phyloP scores from a whole-genome alignment of 768 basidiomycete genomes.

The Lentinula aciculospora region DNA sequence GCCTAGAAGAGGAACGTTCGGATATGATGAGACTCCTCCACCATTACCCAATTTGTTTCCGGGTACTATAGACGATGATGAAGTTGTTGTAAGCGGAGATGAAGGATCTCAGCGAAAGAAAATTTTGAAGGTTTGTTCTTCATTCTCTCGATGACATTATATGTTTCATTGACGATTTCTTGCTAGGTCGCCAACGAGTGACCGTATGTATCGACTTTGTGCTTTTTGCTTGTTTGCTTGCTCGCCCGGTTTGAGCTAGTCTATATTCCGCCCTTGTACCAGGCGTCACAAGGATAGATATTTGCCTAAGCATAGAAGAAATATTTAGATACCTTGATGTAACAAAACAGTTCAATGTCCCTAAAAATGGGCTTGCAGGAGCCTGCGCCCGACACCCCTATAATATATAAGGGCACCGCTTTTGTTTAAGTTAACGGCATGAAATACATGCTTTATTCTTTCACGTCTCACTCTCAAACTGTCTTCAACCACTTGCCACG shows the following conservation, averaged over 20 bases:
- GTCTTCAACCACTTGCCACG: not conserved
- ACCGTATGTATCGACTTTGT: not conserved
- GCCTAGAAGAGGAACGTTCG: not conserved
- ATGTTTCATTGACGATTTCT: not conserved
- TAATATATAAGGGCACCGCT: no score
- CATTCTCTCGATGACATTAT: no score
- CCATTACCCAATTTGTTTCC: not conserved
- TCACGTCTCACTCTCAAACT: no score
- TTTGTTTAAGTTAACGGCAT: not conserved
- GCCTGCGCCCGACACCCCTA: no score
- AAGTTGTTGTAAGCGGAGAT: not conserved
- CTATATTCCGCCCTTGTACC: not conserved
- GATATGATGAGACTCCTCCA: not conserved
- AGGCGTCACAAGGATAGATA: not conserved
- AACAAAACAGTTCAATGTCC: no score
- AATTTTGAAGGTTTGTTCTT: not conserved
- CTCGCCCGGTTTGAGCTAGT: not conserved
- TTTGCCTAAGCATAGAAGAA: not conserved
- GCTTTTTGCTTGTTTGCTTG: not conserved
- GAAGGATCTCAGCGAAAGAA: not conserved
- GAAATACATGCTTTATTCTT: not conserved
- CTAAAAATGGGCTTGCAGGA: no score
- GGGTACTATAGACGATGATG: not conserved
- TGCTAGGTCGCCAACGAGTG: not conserved
- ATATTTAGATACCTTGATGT: not conserved